Evolutionary conservation across 2,329 filamentous ascomycete genomes (phyloP).

Genomic region (Exophiala viscosa): DNA sequence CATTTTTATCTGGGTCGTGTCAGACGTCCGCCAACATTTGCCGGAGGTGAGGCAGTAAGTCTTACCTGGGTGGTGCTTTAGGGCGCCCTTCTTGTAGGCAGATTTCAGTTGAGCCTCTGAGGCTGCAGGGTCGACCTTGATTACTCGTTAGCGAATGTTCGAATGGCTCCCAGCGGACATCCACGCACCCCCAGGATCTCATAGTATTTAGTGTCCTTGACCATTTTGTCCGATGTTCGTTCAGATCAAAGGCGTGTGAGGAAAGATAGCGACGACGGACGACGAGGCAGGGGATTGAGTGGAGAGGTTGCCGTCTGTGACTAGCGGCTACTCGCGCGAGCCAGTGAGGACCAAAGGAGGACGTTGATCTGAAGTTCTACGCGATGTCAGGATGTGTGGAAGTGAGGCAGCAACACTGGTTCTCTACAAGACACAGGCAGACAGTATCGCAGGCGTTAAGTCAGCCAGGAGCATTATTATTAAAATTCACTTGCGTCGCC

Average conservation of each 20-base stretch:
- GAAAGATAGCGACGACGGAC: not conserved
- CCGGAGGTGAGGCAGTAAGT: slow-evolving; percentile 35
- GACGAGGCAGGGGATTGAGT: not conserved
- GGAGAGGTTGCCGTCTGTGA: not conserved
- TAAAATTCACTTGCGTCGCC: too few species aligned
- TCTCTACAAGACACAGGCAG: not conserved
- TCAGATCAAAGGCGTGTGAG: not conserved
- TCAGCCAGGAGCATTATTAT: not conserved
- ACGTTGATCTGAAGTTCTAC: not conserved
- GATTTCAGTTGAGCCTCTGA: slow-evolving; percentile 87
- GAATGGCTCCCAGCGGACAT: not conserved
- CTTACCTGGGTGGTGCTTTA: slow-evolving; percentile 85
- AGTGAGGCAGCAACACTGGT: not conserved
- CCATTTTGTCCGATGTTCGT: slow-evolving; percentile 37
- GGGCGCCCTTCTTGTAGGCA: slow-evolving; percentile 85
- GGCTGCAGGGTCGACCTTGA: slow-evolving; percentile 68
- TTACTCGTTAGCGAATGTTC: slow-evolving; percentile 26
- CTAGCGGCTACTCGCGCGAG: too few species aligned
- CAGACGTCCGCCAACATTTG: not conserved
- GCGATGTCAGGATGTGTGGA: not conserved
- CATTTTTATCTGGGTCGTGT: slow-evolving; percentile 76
- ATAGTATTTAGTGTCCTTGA: slow-evolving; percentile 50
- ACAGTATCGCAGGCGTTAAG: not conserved
- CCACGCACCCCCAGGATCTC: slow-evolving; percentile 46
- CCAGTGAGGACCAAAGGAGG: not conserved